Base-by-base conservation (phyloP, 495 filamentous ascomycete genomes). In the Tetracladium marchalianum region DNA sequence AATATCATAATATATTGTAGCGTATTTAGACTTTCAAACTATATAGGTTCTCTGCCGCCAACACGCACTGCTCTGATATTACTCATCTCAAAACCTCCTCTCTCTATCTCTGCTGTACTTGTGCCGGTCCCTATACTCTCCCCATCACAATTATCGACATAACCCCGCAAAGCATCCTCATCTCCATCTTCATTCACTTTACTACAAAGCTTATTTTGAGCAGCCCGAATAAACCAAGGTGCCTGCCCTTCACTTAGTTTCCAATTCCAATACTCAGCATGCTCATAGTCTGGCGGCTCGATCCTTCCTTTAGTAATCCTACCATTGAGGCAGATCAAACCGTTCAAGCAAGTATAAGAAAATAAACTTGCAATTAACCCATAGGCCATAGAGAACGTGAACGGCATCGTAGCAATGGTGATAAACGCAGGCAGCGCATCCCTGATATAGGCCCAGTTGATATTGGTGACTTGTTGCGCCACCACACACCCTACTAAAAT, bases 361-460 rank as follows among this genome's bases (percentile, higher is more conserved):
- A 87, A 70, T 50, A 88, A 78, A 27, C 84, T 84, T 27, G 80
- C 82, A 46, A 87, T 83, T 18, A 87, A 66, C 7, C 83, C 83
- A 48, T 87, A 87, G 8, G 82, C 82, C 51, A 85, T 81, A 44
- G 77, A 83, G 62, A 82, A 85, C 39, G 80, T 87, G 63, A 87
- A 86, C 0, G 84, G 84, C 72, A 89, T 88, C 56, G 87, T 72
- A 39, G 78, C 72, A 46, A 89, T 70, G 0, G 84, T 87, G 32
- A 88, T 65, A 61, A 89, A 87, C 0, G 84, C 84, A 0, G 84
- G 84, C 13, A 88, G 70, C 2, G 81, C 82, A 53, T 89, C 84
- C 35, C 70, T 68, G 24, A 72, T 67, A 42, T 75, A 75, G 6
- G 53, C 54, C 71, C 69, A 74, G 46, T 74, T 74, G 50, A 73